These are phyloP conservation scores for Apiotrichum domesticum DNA, from an alignment of 1,284 basidiomycete species.

Conservation along the genomic window DNA sequence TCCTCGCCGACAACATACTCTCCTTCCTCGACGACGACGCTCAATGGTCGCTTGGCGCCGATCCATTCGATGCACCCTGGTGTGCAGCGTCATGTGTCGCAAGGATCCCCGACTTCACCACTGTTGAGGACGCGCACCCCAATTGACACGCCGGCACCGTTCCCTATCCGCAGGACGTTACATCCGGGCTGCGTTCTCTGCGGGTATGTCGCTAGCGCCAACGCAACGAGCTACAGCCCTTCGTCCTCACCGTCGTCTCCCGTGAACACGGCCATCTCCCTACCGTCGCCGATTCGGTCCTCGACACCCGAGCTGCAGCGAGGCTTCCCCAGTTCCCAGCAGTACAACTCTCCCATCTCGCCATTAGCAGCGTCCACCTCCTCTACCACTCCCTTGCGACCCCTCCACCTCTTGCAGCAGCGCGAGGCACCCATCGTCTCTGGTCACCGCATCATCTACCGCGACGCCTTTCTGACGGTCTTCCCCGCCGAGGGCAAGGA, in stretches of 20 bases:
- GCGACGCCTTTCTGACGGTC: constrained; percentile 35
- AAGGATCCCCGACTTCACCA: background rate
- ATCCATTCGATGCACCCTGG: background rate
- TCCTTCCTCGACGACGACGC: background rate
- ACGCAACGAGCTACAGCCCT: constrained; percentile 1
- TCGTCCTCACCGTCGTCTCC: constrained; percentile 7
- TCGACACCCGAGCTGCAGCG: constrained; percentile 14
- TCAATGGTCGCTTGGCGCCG: background rate
- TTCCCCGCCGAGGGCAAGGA: constrained; percentile 37
- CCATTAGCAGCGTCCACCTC: background rate
- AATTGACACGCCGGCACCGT: background rate
- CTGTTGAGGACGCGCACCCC: background rate
- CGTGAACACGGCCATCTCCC: background rate
- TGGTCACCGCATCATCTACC: constrained; percentile 32
- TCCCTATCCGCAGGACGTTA: background rate
- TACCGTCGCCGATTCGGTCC: constrained; percentile 11
- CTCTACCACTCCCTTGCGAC: background rate
- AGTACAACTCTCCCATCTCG: background rate
- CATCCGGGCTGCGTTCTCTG: constrained; percentile 34
- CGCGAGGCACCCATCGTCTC: constrained; percentile 18
- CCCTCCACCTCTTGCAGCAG: constrained; percentile 1
- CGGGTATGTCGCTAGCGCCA: constrained; percentile 24
- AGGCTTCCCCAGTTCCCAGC: constrained; percentile 1
- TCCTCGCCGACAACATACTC: too few relatives aligned
- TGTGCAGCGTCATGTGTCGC: background rate